Conservation (phyloP, 1,139 yeast species). For the Zhuliangozyma blackwelliae region DNA sequence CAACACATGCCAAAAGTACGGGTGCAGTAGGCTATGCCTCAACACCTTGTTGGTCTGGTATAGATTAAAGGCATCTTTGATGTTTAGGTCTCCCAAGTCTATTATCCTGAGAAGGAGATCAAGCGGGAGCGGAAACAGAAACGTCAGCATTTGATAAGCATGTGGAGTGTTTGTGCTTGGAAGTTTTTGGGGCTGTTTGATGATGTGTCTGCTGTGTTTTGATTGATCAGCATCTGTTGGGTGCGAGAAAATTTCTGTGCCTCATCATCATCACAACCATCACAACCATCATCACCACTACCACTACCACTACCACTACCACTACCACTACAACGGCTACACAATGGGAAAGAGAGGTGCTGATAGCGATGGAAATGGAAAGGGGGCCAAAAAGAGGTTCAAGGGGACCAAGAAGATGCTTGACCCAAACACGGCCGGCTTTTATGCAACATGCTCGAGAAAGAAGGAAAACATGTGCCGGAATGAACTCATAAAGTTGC, state of each 20-base stretch:
- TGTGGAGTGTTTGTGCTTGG: no score
- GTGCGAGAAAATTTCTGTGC: no score
- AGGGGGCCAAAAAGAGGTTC: conserved; percentile 31
- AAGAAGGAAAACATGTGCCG: conserved; percentile 73
- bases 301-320: no score
- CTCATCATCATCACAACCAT: no score
- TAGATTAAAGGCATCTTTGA: conserved; percentile 19
- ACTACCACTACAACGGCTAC: no score
- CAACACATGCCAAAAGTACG: conserved; percentile 10
- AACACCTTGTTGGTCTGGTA: conserved; percentile 12
- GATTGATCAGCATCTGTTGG: no score
- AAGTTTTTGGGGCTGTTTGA: no score
- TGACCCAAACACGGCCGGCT: conserved; percentile 80
- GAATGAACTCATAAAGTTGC: conserved; percentile 62
- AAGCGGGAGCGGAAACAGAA: conserved; percentile 6
- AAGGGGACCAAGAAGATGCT: conserved; percentile 43
- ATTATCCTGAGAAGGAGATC: conserved; percentile 9
- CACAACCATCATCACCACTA: no score
- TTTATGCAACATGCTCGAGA: conserved; percentile 81
- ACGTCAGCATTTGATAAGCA: no score
- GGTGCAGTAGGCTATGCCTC: conserved; percentile 4
- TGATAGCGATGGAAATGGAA: conserved; percentile 12
- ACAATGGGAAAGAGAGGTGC: conserved; percentile 23
- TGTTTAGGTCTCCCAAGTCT: conserved; percentile 14
- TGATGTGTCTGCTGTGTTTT: no score